Evolutionary conservation across 192 early-diverging fungal genomes (phyloP).

Genomic region (Gigaspora rosea): DNA sequence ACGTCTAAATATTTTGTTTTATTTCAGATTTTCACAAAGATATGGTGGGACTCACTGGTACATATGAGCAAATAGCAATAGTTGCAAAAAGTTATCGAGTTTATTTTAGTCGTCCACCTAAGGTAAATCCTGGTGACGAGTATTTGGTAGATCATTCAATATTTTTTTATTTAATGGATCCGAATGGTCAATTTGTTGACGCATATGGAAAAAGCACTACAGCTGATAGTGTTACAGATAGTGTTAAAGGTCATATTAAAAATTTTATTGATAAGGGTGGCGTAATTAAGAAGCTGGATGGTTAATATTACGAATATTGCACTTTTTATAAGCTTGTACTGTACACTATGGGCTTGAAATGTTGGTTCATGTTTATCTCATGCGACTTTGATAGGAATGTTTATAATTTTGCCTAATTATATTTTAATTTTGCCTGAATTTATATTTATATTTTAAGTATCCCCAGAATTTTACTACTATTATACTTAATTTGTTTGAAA

Average conservation of each 20-base stretch:
- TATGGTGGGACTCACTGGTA: constrained; percentile 90
- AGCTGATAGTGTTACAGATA: constrained; percentile 60
- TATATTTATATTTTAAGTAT: too few species aligned
- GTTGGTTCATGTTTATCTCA: too few species aligned
- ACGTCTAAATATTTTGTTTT: neutral
- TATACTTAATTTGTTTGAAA: too few species aligned
- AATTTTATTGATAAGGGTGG: constrained; percentile 33
- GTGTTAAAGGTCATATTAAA: constrained; percentile 53
- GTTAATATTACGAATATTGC: too few species aligned
- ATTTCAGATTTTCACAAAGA: constrained; percentile 87
- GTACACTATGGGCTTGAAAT: too few species aligned
- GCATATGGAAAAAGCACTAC: constrained; percentile 86
- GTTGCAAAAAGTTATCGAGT: constrained; percentile 93
- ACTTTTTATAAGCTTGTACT: too few species aligned
- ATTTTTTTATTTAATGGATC: constrained; percentile 96
- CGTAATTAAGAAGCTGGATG: too few species aligned
- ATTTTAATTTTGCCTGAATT: too few species aligned
- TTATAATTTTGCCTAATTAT: too few species aligned
- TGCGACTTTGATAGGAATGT: too few species aligned
- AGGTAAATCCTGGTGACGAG: constrained; percentile 76
- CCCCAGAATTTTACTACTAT: too few species aligned
- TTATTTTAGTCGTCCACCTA: constrained; percentile 90
- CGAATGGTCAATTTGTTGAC: constrained; percentile 86
- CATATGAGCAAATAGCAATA: constrained; percentile 76
- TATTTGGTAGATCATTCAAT: constrained; percentile 99